Evolutionary conservation across 2,329 filamentous ascomycete species (phyloP), one percentile per base, ranked within the genome.

Genomic region (Celoporthe dispersa): DNA sequence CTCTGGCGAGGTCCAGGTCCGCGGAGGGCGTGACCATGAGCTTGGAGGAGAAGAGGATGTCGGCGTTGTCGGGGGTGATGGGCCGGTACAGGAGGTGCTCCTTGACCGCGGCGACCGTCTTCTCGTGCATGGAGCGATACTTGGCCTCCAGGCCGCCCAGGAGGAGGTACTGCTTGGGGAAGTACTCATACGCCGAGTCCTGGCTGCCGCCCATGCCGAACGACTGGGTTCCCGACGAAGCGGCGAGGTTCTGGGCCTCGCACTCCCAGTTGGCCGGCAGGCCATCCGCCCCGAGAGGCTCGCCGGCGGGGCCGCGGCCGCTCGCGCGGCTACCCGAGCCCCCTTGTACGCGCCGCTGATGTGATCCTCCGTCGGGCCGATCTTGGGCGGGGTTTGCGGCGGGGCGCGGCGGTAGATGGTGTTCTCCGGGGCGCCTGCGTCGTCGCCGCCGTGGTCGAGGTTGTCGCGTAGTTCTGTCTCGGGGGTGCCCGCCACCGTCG

Each of bases 21-120:
- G 77, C 82, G 2, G 83, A 79, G 19, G 84, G 84, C 1, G 75
- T 78, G 12, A 86, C 84, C 62, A 77, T 82, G n/a, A 88, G 79
- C 74, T 89, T 89, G 33, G 91, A 91, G 0, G 92, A 88, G 71
- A 96, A 89, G 2, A 96, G 84, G n/a, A 96, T 87, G 71, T 95
- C 88, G 67, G 87, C 83, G 8, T 86, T 83, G 39, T 87, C 86
- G 8, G 89, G 86, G 28, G 89, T 86, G 88, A 96, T 91, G 0
- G 94, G 94, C 6, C 91, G 87, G 80, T 89, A 97, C 69, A 97
- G 87, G 12, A 97, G 84, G 78, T 92, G 86, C 73, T 93, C 85
- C 73, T 92, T 91, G 48, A 91, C 88, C 0, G 89, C 89, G 6
- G 91, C 87, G 39, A 91, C 87, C 4, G 89, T 87, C 69, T 87